Evolutionary conservation across 805 yeast species (phyloP), one percentile per base, ranked within the genome.

Genomic region (Ogataea ramenticola): DNA sequence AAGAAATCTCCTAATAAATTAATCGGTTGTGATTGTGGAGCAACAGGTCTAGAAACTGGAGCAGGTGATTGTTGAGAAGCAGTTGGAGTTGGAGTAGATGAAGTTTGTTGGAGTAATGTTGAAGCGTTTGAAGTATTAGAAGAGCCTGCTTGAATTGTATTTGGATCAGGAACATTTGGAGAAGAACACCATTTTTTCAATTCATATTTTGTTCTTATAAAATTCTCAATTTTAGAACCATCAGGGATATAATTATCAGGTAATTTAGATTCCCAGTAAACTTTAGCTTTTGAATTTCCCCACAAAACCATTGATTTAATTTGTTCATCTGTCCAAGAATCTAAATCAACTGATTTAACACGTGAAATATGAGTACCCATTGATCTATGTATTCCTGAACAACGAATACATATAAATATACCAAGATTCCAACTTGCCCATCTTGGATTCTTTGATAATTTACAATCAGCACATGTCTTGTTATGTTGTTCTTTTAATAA

Each of bases 351-450:
- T 6, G 95, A 84, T 59, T 93, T 87, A 41, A 93, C 98, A 57
- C 87, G 75, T 26, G 95, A 82, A 39, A 91, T 88, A 65, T 91
- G 99, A 0, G 97, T 90, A 1, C 99, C 98, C 82, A 91, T 80
- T 42, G 91, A 79, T 58, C 98, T 74, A 61, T 91, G 99, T 49
- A 91, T 85, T 1, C 99, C 99, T 1, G 97, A 90, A 64, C 99
- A 91, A 55, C 93, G 74, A 50, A 91, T 91, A 64, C 99, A 91
- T 36, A 91, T 76, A 57, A 93, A 90, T 45, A 93, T 79, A 21
- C 99, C 99, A 43, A 91, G 64, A 54, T 84, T 89, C 96, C 97
- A 91, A 17, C 95, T 82, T 11, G 98, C 96, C 99, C 99, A 91
- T 43, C 98, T 75, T 20, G 99, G 99, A 63, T 91, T 95, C 31